A percentile compares a stretch with the other conserved stretches of the same genome.
phyloP scores from a whole-genome alignment of 192 early-diverging fungal species.

The Entrophospora sp. region DNA sequence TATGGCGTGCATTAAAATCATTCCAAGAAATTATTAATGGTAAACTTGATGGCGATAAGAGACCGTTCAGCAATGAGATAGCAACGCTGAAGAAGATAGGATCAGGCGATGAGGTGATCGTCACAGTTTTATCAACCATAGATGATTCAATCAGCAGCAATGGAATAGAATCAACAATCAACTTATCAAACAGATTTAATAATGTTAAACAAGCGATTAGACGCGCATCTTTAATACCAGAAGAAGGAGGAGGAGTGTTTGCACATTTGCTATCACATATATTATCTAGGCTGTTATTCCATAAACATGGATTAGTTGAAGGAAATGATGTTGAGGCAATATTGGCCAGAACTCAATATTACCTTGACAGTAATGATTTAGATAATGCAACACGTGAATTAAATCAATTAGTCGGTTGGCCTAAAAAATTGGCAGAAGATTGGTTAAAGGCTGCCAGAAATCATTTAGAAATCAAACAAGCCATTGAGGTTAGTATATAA shows the following conservation, averaged over 20 bases:
- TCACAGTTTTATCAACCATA: slow-evolving; percentile 55
- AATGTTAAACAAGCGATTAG: slow-evolving; percentile 59
- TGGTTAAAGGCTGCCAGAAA: slow-evolving; percentile 76
- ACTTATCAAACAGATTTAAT: slow-evolving; percentile 64
- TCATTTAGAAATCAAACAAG: slow-evolving; percentile 84
- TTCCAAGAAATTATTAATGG: slow-evolving; percentile 58
- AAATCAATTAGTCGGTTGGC: slow-evolving; percentile 91
- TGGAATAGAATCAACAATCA: slow-evolving; percentile 56
- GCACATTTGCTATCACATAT: slow-evolving; percentile 66
- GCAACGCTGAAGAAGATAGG: slow-evolving; percentile 43
- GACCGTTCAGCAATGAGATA: slow-evolving; percentile 68
- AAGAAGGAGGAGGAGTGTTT: slow-evolving; percentile 79
- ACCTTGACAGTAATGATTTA: slow-evolving; percentile 69
- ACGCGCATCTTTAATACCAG: slow-evolving; percentile 73
- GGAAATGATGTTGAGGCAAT: slow-evolving; percentile 83
- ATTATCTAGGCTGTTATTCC: slow-evolving; percentile 71
- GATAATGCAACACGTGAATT: slow-evolving; percentile 83
- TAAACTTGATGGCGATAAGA: slow-evolving; percentile 33
- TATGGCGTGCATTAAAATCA: slow-evolving; percentile 57
- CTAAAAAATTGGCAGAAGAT: slow-evolving; percentile 72
- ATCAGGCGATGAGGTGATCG: slow-evolving; percentile 48
- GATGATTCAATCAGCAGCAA: slow-evolving; percentile 44
- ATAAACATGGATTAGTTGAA: slow-evolving; percentile 74
- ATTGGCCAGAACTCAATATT: slow-evolving; percentile 66
- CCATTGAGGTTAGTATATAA: slow-evolving; percentile 55